Evolutionary conservation across 129 eudicot species (phyloP).

Genomic region (Erigeron canadensis): DNA sequence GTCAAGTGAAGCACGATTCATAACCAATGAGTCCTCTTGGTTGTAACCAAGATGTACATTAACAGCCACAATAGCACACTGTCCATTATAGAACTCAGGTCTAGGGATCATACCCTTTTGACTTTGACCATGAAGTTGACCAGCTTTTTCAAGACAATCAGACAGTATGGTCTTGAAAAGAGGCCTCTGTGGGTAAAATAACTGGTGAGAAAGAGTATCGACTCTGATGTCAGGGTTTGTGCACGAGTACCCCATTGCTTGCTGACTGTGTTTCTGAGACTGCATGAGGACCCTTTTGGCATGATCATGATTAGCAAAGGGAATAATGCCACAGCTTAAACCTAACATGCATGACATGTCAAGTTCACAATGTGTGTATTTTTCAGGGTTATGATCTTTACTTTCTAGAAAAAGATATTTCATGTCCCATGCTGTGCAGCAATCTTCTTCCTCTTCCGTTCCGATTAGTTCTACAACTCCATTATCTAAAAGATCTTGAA

Average conservation of each 20-base stretch:
- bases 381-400: conserved; percentile 37
- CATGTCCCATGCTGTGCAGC: conserved; percentile 82
- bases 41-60: conserved; percentile 90
- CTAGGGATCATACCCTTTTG: conserved; percentile 49
- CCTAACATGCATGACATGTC: conserved; percentile 71
- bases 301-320: conserved; percentile 84
- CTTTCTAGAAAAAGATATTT: conserved; percentile 57
- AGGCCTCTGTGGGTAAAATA: conserved; percentile 80
- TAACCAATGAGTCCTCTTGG: conserved; percentile 88
- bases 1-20: conserved; percentile 81
- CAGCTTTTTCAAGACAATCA: conserved; percentile 71
- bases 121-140: conserved; percentile 46
- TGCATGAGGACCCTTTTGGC: conserved; percentile 76
- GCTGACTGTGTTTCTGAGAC: conserved; percentile 85
- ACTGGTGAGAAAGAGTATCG: conserved; percentile 68
- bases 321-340: conserved; percentile 75
- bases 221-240: conserved; percentile 67
- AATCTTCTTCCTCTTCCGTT: conserved; percentile 90
- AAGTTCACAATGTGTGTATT: conserved; percentile 85
- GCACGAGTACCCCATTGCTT: conserved; percentile 74
- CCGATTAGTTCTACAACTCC: conserved; percentile 83
- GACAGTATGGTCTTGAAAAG: conserved; percentile 75
- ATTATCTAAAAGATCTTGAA: conserved; percentile 63
- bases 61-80: conserved; percentile 87
- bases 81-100: conserved; percentile 77